Evolutionary conservation across 106 monocot species (phyloP).

Genomic region (Allium fistulosum): DNA sequence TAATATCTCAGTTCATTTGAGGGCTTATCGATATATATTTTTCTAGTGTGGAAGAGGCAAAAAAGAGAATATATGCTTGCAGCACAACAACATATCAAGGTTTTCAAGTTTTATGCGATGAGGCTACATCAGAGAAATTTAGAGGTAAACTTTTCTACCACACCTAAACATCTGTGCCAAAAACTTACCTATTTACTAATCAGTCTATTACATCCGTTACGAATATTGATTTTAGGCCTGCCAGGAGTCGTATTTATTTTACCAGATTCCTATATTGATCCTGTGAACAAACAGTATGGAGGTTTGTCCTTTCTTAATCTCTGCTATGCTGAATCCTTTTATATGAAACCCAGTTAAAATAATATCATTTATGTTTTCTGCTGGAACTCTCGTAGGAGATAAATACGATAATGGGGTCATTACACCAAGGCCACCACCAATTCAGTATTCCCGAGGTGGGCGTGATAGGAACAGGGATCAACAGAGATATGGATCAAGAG

Average conservation of each 20-base stretch:
- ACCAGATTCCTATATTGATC: constrained; percentile 95
- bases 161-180: not conserved
- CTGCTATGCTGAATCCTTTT: not conserved
- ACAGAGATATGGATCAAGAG: constrained; percentile 41
- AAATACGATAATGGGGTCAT: constrained; percentile 96
- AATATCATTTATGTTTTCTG: not conserved
- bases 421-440: constrained; percentile 84
- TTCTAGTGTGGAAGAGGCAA: constrained; percentile 86
- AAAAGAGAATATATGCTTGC: constrained; percentile 92
- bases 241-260: constrained; percentile 96
- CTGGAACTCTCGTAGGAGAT: constrained; percentile 44
- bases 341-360: not conserved
- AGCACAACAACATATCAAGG: constrained; percentile 92
- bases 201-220: not conserved
- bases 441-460: constrained; percentile 62
- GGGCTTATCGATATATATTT: not conserved
- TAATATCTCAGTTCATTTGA: no score
- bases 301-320: constrained; percentile 28
- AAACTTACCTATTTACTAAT: not conserved
- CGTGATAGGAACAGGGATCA: constrained; percentile 59
- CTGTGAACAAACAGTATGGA: constrained; percentile 96
- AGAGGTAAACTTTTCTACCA: constrained; percentile 28
- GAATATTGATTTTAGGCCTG: constrained; percentile 42
- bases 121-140: constrained; percentile 90
- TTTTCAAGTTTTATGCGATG: constrained; percentile 73